These are phyloP conservation scores for Irineochytrium annulatum DNA, from an alignment of 192 early-diverging fungal genomes.

Conservation along the genomic window DNA sequence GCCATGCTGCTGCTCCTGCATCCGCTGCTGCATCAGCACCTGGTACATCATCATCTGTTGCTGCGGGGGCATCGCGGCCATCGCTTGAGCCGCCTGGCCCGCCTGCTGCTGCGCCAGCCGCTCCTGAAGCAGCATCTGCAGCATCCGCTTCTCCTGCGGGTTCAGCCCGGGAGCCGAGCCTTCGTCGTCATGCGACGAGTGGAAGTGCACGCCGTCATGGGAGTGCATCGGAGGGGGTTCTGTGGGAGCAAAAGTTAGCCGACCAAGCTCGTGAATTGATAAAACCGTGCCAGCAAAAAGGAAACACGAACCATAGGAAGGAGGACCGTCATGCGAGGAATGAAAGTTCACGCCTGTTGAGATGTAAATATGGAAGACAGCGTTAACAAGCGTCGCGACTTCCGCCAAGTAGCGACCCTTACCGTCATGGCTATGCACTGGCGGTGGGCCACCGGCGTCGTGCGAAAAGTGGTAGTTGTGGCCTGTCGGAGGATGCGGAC, in stretches of 20 bases:
- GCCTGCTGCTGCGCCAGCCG: conserved; percentile 11
- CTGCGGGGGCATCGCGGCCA: neutral
- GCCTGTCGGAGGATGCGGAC: too few species aligned
- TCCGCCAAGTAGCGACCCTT: too few species aligned
- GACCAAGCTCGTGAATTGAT: too few species aligned
- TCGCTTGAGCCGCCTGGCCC: neutral
- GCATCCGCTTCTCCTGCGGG: too few species aligned
- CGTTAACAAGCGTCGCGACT: too few species aligned
- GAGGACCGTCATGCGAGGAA: neutral
- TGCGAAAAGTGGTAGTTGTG: too few species aligned
- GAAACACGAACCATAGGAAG: too few species aligned
- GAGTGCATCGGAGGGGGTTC: conserved; percentile 14
- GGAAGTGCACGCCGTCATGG: conserved; percentile 14
- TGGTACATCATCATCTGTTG: conserved; percentile 14
- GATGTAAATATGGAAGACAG: too few species aligned
- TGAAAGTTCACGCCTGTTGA: conserved; percentile 18
- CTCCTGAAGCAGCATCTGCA: neutral
- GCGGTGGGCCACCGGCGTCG: too few species aligned
- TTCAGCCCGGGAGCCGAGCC: neutral
- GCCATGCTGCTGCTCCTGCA: conserved; percentile 12
- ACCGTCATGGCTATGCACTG: too few species aligned
- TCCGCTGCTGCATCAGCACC: conserved; percentile 7
- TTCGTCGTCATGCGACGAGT: neutral
- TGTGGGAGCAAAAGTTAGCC: too few species aligned
- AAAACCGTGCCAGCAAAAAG: too few species aligned